Base-by-base conservation (phyloP, 176 grass and related monocot genomes). In the Calamus simplicifolius region DNA sequence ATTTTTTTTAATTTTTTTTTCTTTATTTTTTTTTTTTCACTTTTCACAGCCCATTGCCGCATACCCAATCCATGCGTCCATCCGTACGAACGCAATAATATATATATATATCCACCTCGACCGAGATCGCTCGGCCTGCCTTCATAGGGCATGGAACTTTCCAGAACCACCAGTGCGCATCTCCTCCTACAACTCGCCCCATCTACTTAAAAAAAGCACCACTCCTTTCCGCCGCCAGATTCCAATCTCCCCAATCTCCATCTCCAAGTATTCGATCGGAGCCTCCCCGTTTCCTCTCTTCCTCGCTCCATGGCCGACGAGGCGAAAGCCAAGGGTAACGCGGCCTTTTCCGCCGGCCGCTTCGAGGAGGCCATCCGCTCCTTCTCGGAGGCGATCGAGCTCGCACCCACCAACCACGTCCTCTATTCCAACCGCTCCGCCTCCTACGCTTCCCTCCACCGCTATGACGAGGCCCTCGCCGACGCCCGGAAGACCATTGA, bases 391-490 rank as follows among this genome's bases (percentile, higher is more conserved):
- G 85, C 85, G 67, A 61, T 88, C 75, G 79, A 51, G 48, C 79
- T 88, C 62, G 75, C 79, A 17, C 71, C 79, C 19, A 61, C 56
- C 52, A 79, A 76, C 68, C 75, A 88, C 69, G 81, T 89, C 25
- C 85, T 98, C 75, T 98, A 92, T 67, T 98, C 93, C 62, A 98
- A 98, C 66, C 93, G 93, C 55, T 98, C 93, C 21, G 93, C 93
- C 4, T 81, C 93, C 67, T 73, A 85, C 70, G 93, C 93, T 59
- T 98, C 93, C 18, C 35, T 98, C 59, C 84, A 92, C 73, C 84
- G 76, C 73, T 98, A 98, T 69, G 55, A 72, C 27, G 93, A 85
- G 5, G 93, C 93, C n/a, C 84, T 98, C 43, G 70, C 50, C 66
- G 93, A 98, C 49, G 93, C 93, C 7, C 15, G 80, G 63, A 92